Percentiles rank a stretch among this genome's conserved stretches.
These are phyloP conservation scores for Pichia sp. DNA, from an alignment of 1,139 yeast species.

Conservation along the genomic window DNA sequence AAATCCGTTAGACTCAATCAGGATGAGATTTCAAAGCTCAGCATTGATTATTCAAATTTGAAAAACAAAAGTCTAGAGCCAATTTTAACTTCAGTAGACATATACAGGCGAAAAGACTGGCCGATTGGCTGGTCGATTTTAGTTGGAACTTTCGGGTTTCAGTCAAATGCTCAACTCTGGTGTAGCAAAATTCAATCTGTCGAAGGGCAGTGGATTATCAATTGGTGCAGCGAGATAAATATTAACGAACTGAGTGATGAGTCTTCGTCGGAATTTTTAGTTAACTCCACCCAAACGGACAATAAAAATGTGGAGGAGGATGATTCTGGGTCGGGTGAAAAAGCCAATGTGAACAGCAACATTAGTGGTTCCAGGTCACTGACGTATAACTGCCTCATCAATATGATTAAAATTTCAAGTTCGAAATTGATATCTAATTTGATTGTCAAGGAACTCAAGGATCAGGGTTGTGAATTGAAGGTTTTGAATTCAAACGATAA, in stretches of 20 bases:
- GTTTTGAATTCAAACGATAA: conserved; percentile 26
- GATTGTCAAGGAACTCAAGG: conserved; percentile 55
- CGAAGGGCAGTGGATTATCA: conserved; percentile 61
- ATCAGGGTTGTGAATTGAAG: conserved; percentile 39
- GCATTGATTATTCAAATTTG: conserved; percentile 24
- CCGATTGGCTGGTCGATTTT: conserved; percentile 69
- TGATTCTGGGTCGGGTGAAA: background rate
- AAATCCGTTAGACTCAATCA: conserved; percentile 44
- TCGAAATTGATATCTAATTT: conserved; percentile 61
- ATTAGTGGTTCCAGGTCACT: conserved; percentile 12
- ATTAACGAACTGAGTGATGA: conserved; percentile 11
- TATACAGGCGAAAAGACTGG: conserved; percentile 64
- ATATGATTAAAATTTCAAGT: conserved; percentile 49
- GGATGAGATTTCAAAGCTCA: conserved; percentile 25
- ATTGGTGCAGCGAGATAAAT: conserved; percentile 38
- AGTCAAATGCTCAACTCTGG: conserved; percentile 53
- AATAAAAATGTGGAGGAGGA: background rate
- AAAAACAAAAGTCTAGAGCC: conserved; percentile 25
- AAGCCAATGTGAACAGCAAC: background rate
- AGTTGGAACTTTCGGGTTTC: conserved; percentile 40
- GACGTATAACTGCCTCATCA: conserved; percentile 46
- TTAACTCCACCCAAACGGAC: background rate
- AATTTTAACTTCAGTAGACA: conserved; percentile 35
- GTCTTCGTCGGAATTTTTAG: background rate
- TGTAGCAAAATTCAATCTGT: conserved; percentile 59